A percentile compares a stretch with the other conserved stretches of the same genome.
These are phyloP conservation scores for Daldinia eschscholtzii DNA, from an alignment of 2,329 filamentous ascomycete species.

Conservation along the genomic window DNA sequence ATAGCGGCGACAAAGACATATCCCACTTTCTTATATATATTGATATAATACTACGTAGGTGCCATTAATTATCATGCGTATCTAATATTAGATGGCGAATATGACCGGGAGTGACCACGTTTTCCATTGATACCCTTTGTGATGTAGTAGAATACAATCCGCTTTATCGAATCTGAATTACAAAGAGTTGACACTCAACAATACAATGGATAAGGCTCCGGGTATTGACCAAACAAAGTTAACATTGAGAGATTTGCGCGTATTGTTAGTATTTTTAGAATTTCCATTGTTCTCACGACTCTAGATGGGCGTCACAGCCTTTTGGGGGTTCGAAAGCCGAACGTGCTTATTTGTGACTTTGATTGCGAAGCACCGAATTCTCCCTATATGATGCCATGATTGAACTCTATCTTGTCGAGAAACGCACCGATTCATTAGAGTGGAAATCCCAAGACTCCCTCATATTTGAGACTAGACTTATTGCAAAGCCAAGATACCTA, in stretches of 20 bases:
- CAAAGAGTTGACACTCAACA: not conserved
- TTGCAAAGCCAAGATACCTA: too few relatives aligned
- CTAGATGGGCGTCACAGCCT: not conserved
- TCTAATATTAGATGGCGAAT: not conserved
- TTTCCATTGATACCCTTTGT: not conserved
- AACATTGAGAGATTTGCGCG: not conserved
- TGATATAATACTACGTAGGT: not conserved
- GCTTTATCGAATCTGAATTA: not conserved
- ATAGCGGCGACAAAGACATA: not conserved
- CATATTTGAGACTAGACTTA: too few relatives aligned
- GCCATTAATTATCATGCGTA: not conserved
- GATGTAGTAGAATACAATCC: not conserved
- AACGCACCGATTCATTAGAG: too few relatives aligned
- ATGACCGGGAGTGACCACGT: not conserved
- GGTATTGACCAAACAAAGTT: not conserved
- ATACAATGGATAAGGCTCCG: not conserved
- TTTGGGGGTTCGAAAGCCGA: too few relatives aligned
- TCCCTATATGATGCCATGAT: too few relatives aligned
- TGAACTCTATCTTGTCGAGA: too few relatives aligned
- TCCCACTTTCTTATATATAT: not conserved
- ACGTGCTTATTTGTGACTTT: too few relatives aligned
- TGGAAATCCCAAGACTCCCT: too few relatives aligned
- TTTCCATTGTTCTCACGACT: not conserved
- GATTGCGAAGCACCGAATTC: too few relatives aligned
- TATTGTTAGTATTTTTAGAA: constrained; percentile 10